Base-by-base conservation (phyloP, 176 grass and related monocot genomes). In the Metroxylon sagu region DNA sequence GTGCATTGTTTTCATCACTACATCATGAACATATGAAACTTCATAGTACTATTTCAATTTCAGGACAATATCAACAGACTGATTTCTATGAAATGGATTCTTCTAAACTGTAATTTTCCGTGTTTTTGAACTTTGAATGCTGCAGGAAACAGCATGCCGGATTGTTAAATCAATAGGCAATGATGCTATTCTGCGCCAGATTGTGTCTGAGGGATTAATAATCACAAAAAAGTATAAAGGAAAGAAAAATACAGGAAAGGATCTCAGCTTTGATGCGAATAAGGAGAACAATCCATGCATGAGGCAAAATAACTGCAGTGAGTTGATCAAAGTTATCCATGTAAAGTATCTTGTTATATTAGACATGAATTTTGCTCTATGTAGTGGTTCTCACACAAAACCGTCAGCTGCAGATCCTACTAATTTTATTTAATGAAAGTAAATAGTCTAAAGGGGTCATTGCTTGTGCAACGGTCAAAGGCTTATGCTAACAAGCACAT, bases 121-220 rank as follows among this genome's bases (percentile, higher is more conserved):
- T 29, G 23, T 15, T 62, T 54, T 63, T 21, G 21, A 54, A 71
- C 16, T 81, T 62, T 76, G 50, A 69, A 31, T 52, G 57, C 54
- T 83, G 53, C 81, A 96, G 86, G 91, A 90, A 78, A 64, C 74
- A 65, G 86, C 91, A 77, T 96, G 91, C 55, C 77, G 75, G 26
- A 59, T 96, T 85, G 86, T 96, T 69, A 96, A 87, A 70, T 96
- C 91, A 71, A 64, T 73, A 53, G 86, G 86, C 2, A 80, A 96
- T 76, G 72, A 85, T 62, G 66, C 69, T 69, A 78, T 96, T 67
- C 83, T 96, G 57, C 56, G 79, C 66, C 86, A 82, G 59, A 90
- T 96, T 66, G 70, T 79, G 39, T 74, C 64, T 59, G 69, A 80
- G 77, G 80, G 76, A 64, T 83, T 96, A 64, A 76, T 64, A 77